Evolutionary conservation across 805 yeast species (phyloP).

Genomic region (Wickerhamomyces bisporus): DNA sequence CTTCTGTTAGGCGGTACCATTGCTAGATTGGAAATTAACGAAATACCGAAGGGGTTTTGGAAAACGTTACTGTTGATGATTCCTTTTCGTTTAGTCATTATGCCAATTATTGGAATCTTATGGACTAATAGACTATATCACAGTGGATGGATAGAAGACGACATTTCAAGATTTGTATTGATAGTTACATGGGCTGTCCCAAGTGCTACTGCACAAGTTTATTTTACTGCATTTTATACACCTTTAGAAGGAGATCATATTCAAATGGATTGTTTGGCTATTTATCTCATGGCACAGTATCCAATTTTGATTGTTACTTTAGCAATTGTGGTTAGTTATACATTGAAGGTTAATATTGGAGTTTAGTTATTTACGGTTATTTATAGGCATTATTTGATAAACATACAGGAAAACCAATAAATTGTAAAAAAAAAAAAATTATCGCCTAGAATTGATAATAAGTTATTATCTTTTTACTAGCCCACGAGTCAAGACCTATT

Average conservation of each 20-base stretch:
- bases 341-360: slow-evolving; percentile 13
- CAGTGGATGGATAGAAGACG: slow-evolving; percentile 58
- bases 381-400: not conserved
- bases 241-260: slow-evolving; percentile 49
- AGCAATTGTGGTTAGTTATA: slow-evolving; percentile 49
- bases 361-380: not conserved
- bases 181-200: slow-evolving; percentile 78
- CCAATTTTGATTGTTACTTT: slow-evolving; percentile 59
- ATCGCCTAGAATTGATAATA: too few relatives aligned
- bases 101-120: slow-evolving; percentile 76
- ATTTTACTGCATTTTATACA: slow-evolving; percentile 82
- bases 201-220: slow-evolving; percentile 82
- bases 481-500: too few relatives aligned
- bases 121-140: slow-evolving; percentile 56
- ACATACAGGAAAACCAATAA: too few relatives aligned
- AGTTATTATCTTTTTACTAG: too few relatives aligned
- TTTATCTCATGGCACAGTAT: slow-evolving; percentile 71
- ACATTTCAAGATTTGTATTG: slow-evolving; percentile 64
- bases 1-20: slow-evolving; percentile 82
- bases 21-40: slow-evolving; percentile 58
- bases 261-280: slow-evolving; percentile 82
- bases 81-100: slow-evolving; percentile 50
- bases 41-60: slow-evolving; percentile 68
- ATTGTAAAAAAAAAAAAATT: too few relatives aligned
- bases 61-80: slow-evolving; percentile 57